Conservation (phyloP, 208 protist genomes). For the Leishmania martiniquensis region DNA sequence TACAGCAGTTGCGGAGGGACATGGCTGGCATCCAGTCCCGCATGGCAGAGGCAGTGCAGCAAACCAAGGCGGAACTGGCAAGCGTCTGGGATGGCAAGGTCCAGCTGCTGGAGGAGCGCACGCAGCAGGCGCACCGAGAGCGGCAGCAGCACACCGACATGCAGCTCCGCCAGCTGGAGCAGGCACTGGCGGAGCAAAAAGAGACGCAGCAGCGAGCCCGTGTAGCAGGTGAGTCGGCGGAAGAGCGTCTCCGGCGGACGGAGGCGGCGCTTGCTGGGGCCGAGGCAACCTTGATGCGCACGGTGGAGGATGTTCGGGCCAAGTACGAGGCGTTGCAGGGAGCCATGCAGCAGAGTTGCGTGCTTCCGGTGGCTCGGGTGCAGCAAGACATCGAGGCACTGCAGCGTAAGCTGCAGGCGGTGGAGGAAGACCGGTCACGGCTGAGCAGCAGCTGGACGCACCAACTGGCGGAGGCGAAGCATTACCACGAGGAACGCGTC, state of each 20-base stretch:
- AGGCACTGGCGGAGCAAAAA: slow-evolving; percentile 25
- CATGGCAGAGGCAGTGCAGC: slow-evolving; percentile 14
- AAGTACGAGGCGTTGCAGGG: slow-evolving; percentile 24
- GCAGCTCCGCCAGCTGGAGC: slow-evolving; percentile 25
- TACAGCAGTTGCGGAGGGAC: slow-evolving; percentile 22
- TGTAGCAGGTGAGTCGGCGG: slow-evolving; percentile 6
- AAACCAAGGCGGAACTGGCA: slow-evolving; percentile 20
- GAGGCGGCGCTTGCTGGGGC: slow-evolving; percentile 25
- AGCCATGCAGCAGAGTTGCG: slow-evolving; percentile 26
- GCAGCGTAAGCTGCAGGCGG: slow-evolving; percentile 14
- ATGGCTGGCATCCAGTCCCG: neutral
- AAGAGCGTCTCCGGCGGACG: slow-evolving; percentile 29
- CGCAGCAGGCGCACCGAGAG: slow-evolving; percentile 9
- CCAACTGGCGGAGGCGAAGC: slow-evolving; percentile 29
- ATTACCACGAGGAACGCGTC: slow-evolving; percentile 28
- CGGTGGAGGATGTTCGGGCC: slow-evolving; percentile 6
- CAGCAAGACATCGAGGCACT: slow-evolving; percentile 30
- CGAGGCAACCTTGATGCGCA: slow-evolving; percentile 16
- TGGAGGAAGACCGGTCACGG: slow-evolving; percentile 29
- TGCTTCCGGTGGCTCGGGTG: slow-evolving; percentile 18
- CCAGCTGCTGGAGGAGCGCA: slow-evolving; percentile 18
- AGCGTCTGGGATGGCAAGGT: slow-evolving; percentile 6
- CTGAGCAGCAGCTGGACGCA: slow-evolving; percentile 18
- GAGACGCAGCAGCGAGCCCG: slow-evolving; percentile 19
- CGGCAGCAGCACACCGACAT: slow-evolving; percentile 16